These are phyloP conservation scores for Glycyrrhiza uralensis DNA, from an alignment of 306 rosid species.

Conservation along the genomic window DNA sequence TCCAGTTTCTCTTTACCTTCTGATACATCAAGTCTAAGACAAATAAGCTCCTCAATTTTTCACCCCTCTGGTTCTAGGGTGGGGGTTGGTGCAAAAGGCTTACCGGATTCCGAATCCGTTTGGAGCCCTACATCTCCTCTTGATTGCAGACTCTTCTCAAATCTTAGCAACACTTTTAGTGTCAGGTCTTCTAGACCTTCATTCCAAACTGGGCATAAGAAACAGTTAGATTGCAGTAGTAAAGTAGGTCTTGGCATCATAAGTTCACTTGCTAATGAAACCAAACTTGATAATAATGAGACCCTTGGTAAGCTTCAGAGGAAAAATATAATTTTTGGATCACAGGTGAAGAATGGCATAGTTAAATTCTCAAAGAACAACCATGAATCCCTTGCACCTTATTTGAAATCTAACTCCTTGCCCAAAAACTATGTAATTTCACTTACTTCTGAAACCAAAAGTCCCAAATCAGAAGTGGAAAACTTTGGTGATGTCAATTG, in stretches of 20 bases:
- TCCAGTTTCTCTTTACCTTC: conserved; percentile 43
- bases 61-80: conserved; percentile 58
- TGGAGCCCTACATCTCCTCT: conserved; percentile 87
- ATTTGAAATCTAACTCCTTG: conserved; percentile 57
- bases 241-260: conserved; percentile 77
- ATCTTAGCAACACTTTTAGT: conserved; percentile 52
- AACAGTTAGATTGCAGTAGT: conserved; percentile 43
- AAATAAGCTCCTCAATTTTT: conserved; percentile 57
- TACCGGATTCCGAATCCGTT: conserved; percentile 55
- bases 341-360: conserved; percentile 51
- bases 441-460: conserved; percentile 36
- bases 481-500: conserved; percentile 25
- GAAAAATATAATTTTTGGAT: conserved; percentile 68
- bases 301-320: conserved; percentile 40
- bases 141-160: conserved; percentile 61
- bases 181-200: conserved; percentile 36
- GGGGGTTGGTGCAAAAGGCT: conserved; percentile 51
- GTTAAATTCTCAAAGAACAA: conserved; percentile 37
- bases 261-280: conserved; percentile 60
- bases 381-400: conserved; percentile 38
- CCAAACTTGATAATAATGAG: conserved; percentile 40
- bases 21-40: conserved; percentile 47
- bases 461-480: conserved; percentile 34
- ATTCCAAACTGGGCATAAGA: conserved; percentile 37
- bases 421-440: conserved; percentile 67